Evolutionary conservation across 805 yeast species (phyloP).

Genomic region (Kuraishia piskuri): DNA sequence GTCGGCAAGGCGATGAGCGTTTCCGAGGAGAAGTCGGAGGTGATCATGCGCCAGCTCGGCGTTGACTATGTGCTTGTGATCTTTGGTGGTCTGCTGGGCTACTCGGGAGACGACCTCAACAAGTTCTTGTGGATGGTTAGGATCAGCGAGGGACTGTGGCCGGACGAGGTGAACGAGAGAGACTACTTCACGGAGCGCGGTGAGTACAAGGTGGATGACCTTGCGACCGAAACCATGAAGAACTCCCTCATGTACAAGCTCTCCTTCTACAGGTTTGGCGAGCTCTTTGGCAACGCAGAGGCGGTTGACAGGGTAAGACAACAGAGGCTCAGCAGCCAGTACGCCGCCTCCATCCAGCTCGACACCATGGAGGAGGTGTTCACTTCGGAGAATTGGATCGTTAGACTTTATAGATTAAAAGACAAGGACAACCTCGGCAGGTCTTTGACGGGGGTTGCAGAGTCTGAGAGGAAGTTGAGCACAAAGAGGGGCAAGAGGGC

Average conservation of each 20-base stretch:
- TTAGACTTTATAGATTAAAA: slow-evolving; percentile 87
- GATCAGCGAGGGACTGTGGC: slow-evolving; percentile 99
- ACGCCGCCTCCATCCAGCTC: slow-evolving; percentile 40
- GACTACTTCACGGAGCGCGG: slow-evolving; percentile 78
- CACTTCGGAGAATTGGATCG: slow-evolving; percentile 95
- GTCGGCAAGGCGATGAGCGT: slow-evolving; percentile 98
- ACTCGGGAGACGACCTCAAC: slow-evolving; percentile 92
- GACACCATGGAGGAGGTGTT: slow-evolving; percentile 87
- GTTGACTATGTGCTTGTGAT: slow-evolving; percentile 91
- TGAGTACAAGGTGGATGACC: slow-evolving; percentile 78
- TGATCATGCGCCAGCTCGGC: slow-evolving; percentile 81
- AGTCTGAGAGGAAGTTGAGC: slow-evolving; percentile 30
- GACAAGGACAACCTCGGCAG: slow-evolving; percentile 85
- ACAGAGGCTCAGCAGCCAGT: slow-evolving; percentile 36
- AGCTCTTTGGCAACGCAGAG: slow-evolving; percentile 50
- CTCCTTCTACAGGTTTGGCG: slow-evolving; percentile 82
- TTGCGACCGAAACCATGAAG: slow-evolving; percentile 79
- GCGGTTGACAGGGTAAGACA: slow-evolving; percentile 83
- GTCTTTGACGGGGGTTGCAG: slow-evolving; percentile 50
- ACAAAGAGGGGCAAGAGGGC: slow-evolving; percentile 19
- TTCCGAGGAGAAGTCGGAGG: slow-evolving; percentile 78
- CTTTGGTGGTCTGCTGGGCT: slow-evolving; percentile 91
- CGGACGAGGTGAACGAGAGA: slow-evolving; percentile 89
- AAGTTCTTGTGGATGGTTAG: slow-evolving; percentile 98
- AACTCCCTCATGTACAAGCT: slow-evolving; percentile 90